Percentiles rank a stretch among this genome's conserved stretches.
Conservation (phyloP, 129 eudicot genomes). For the Erigeron canadensis region DNA sequence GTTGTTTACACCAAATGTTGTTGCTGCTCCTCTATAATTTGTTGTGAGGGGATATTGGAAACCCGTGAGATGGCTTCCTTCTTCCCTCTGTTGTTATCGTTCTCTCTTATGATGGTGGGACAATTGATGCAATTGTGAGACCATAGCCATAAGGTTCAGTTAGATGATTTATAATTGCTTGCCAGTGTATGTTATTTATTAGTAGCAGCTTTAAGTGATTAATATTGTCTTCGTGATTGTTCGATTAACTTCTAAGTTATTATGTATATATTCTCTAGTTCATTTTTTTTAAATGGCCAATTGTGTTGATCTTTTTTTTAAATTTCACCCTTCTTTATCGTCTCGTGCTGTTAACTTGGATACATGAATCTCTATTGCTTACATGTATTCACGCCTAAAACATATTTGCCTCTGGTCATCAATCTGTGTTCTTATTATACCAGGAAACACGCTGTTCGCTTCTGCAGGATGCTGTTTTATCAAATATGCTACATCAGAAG, state of each 20-base stretch:
- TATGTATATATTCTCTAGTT: not conserved
- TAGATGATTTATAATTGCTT: constrained; percentile 11
- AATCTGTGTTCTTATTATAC: constrained; percentile 36
- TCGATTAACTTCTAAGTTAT: not conserved
- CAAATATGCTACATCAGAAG: constrained; percentile 87
- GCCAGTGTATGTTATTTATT: constrained; percentile 17
- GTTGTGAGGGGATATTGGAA: constrained; percentile 3
- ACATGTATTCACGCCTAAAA: constrained; percentile 10
- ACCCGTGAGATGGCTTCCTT: not conserved
- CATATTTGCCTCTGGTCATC: constrained; percentile 28
- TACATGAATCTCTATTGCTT: constrained; percentile 8
- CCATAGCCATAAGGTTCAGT: not conserved
- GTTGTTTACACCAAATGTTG: not conserved
- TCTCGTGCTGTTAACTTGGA: too few species aligned
- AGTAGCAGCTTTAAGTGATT: not conserved
- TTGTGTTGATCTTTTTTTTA: not conserved
- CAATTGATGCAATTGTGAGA: not conserved
- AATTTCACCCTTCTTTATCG: too few species aligned
- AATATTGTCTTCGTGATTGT: not conserved
- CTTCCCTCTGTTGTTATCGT: not conserved
- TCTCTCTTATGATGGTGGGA: not conserved
- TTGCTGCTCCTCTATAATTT: not conserved
- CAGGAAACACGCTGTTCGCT: constrained; percentile 50
- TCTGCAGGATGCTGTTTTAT: constrained; percentile 99
- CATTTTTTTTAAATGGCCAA: constrained; percentile 1